Evolutionary conservation across 2,329 filamentous ascomycete genomes (phyloP).

Genomic region (Grosmannia penicillata): DNA sequence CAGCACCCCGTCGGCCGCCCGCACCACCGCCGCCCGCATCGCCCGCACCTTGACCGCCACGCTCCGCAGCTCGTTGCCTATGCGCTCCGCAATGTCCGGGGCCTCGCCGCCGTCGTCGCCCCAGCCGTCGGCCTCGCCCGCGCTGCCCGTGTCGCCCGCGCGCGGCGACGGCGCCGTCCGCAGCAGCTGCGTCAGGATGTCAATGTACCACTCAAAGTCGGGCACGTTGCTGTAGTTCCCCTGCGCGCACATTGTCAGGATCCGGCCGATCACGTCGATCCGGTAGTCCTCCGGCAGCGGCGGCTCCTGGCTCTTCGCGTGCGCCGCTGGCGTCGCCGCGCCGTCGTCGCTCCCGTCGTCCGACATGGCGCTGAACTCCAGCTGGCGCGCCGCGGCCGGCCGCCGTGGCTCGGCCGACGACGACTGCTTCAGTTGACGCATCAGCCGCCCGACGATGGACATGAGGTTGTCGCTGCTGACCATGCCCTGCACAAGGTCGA

Average conservation of each 20-base stretch:
- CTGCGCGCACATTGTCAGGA: constrained; percentile 77
- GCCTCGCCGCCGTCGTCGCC: constrained; percentile 19
- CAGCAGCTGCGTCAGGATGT: constrained; percentile 74
- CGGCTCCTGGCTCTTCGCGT: constrained; percentile 27
- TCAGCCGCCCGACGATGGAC: constrained; percentile 69
- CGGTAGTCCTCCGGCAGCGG: constrained; percentile 77
- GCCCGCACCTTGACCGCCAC: constrained; percentile 83
- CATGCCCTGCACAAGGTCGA: constrained; percentile 89
- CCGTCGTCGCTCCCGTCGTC: constrained; percentile 34
- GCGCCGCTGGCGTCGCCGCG: constrained; percentile 18
- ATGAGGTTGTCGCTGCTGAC: constrained; percentile 77
- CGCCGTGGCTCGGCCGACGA: constrained; percentile 30
- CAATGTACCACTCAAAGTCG: constrained; percentile 97
- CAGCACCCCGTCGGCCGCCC: constrained; percentile 67
- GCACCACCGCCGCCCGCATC: constrained; percentile 64
- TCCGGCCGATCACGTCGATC: constrained; percentile 64
- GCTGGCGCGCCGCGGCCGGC: constrained; percentile 28
- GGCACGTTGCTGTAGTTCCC: constrained; percentile 74
- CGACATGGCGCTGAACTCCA: constrained; percentile 27
- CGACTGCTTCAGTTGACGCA: constrained; percentile 68
- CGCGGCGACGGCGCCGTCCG: constrained; percentile 46
- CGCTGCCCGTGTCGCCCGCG: constrained; percentile 23
- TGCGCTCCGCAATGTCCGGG: constrained; percentile 47
- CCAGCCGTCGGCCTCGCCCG: constrained; percentile 23
- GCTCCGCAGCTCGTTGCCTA: constrained; percentile 78